A percentile compares a stretch with the other conserved stretches of the same genome.
These are phyloP conservation scores for Yamadazyma mexicana DNA, from an alignment of 1,139 yeast genomes.

Conservation along the genomic window DNA sequence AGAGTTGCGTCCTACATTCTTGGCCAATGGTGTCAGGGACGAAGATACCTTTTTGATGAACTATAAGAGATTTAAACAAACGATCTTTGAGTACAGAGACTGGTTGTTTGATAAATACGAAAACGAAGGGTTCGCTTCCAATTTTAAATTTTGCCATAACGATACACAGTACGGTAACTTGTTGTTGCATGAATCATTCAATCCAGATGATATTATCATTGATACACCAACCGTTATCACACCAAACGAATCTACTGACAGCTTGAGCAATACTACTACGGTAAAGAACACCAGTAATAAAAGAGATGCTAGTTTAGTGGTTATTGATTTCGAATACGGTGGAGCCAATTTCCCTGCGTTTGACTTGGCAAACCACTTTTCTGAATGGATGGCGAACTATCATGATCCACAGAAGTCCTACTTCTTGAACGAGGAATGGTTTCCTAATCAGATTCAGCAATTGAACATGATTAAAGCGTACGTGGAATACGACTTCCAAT, in stretches of 20 bases:
- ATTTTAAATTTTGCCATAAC: conserved; percentile 83
- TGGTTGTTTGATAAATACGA: conserved; percentile 65
- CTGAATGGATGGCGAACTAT: conserved; percentile 97
- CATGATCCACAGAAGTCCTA: conserved; percentile 66
- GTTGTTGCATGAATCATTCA: conserved; percentile 47
- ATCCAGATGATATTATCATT: conserved; percentile 38
- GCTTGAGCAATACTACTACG: conserved; percentile 9
- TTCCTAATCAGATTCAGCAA: conserved; percentile 69
- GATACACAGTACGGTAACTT: conserved; percentile 96
- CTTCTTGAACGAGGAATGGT: conserved; percentile 53
- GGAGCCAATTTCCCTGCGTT: conserved; percentile 91
- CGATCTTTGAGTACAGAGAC: conserved; percentile 50
- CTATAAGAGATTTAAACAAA: conserved; percentile 49
- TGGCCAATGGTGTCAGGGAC: conserved; percentile 28
- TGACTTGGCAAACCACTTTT: conserved; percentile 85
- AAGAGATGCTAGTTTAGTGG: conserved; percentile 75
- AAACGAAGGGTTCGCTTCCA: conserved; percentile 40
- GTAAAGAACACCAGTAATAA: conserved; percentile 33
- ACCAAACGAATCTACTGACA: conserved; percentile 8
- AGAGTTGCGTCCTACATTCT: conserved; percentile 29
- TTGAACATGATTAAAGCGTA: conserved; percentile 74
- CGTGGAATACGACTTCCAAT: conserved; percentile 53
- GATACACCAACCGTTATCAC: conserved; percentile 25
- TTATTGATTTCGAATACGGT: conserved; percentile 93
- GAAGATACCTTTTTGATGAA: conserved; percentile 48